phyloP scores from a whole-genome alignment of 2,329 filamentous ascomycete species.

The Paracoccidioides lutzii region DNA sequence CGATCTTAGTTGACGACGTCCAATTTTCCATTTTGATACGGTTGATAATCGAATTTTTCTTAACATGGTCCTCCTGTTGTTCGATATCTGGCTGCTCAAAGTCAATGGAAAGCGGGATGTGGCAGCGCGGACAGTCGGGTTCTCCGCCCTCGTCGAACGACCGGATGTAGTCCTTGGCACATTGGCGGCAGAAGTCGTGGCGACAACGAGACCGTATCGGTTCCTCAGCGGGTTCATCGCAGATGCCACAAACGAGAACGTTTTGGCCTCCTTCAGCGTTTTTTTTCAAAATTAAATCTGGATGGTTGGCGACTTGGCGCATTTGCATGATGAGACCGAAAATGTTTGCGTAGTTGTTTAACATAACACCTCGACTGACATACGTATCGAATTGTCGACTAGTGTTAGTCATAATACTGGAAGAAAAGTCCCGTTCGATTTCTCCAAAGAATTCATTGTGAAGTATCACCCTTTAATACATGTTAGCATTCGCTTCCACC shows the following conservation, averaged over 20 bases:
- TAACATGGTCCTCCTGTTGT: conserved; percentile 72
- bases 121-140: conserved; percentile 69
- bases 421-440: conserved; percentile 88
- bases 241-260: conserved; percentile 81
- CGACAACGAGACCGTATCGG: conserved; percentile 83
- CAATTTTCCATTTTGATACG: conserved; percentile 98
- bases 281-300: conserved; percentile 85
- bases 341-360: conserved; percentile 98
- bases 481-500: not conserved
- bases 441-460: conserved; percentile 95
- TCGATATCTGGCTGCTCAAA: conserved; percentile 91
- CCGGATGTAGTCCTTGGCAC: conserved; percentile 65
- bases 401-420: conserved; percentile 87
- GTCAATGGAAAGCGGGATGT: conserved; percentile 80
- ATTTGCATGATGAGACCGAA: conserved; percentile 99
- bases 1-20: conserved; percentile 97
- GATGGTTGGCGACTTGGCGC: conserved; percentile 94
- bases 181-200: conserved; percentile 80
- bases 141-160: conserved; percentile 53
- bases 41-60: conserved; percentile 96
- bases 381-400: conserved; percentile 89
- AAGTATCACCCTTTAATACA: conserved; percentile 51
- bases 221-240: conserved; percentile 91
- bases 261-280: conserved; percentile 77
- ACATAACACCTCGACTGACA: conserved; percentile 80